A percentile compares a stretch with the other conserved stretches of the same genome.
These are phyloP conservation scores for Centaurea solstitialis DNA, from an alignment of 129 eudicot species.

Conservation along the genomic window DNA sequence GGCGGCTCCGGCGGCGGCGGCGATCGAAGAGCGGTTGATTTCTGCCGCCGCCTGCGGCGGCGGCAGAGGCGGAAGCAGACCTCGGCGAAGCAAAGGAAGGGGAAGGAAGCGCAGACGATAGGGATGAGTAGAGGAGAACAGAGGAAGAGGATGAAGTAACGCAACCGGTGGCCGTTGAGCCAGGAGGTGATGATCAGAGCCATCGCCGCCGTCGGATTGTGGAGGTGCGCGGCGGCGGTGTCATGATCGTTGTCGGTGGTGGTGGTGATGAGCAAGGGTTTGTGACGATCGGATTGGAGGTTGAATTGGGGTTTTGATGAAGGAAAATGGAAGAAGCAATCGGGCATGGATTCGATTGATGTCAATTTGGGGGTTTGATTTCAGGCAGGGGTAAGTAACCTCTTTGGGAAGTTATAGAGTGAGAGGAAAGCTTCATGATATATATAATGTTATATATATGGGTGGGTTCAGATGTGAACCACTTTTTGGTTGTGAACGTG, in stretches of 20 bases:
- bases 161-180: constrained; percentile 40
- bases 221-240: constrained; percentile 4
- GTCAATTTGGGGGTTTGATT: constrained; percentile 24
- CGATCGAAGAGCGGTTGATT: constrained; percentile 11
- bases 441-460: too few relatives aligned
- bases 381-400: background rate
- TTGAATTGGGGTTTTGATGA: constrained; percentile 5
- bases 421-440: too few relatives aligned
- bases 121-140: constrained; percentile 62
- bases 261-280: constrained; percentile 17
- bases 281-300: constrained; percentile 17
- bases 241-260: constrained; percentile 20
- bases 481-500: too few relatives aligned
- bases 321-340: constrained; percentile 22
- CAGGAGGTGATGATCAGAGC: constrained; percentile 40
- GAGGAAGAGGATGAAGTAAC: constrained; percentile 39
- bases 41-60: constrained; percentile 23
- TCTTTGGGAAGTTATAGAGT: constrained; percentile 7
- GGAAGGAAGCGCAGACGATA: constrained; percentile 35
- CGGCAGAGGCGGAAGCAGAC: constrained; percentile 34
- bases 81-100: constrained; percentile 45
- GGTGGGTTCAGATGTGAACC: too few relatives aligned
- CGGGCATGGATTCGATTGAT: constrained; percentile 23
- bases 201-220: constrained; percentile 37
- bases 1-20: background rate